Evolutionary conservation across 495 filamentous ascomycete species (phyloP).

Genomic region (Tricharina praecox): DNA sequence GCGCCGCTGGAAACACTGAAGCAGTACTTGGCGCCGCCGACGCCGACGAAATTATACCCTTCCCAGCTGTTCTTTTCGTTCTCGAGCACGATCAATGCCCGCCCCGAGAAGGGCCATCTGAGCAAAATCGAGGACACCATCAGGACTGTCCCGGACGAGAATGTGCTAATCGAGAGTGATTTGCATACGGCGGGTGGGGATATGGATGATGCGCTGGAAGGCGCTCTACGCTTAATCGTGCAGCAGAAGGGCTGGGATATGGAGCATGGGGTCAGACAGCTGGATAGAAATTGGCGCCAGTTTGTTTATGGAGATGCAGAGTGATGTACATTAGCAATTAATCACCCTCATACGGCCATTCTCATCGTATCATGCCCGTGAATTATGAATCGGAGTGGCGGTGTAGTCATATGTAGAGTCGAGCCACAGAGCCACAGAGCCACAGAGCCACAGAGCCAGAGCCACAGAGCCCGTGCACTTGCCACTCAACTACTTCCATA

Average conservation of each 20-base stretch:
- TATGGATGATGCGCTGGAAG: constrained; percentile 66
- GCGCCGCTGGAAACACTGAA: constrained; percentile 58
- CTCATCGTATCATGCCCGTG: no score
- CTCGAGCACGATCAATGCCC: constrained; percentile 66
- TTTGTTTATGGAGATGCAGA: constrained; percentile 38
- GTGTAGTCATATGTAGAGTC: no score
- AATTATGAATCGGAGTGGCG: no score
- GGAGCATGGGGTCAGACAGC: constrained; percentile 46
- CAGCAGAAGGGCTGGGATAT: constrained; percentile 61
- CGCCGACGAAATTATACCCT: constrained; percentile 37
- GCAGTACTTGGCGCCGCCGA: constrained; percentile 57
- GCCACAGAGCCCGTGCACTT: no score
- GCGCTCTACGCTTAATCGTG: constrained; percentile 56
- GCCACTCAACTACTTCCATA: no score
- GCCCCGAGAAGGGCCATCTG: constrained; percentile 30
- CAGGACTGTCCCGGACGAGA: constrained; percentile 54
- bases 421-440: no score
- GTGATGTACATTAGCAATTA: no score
- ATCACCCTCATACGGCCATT: no score
- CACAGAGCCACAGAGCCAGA: no score
- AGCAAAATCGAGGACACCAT: constrained; percentile 46
- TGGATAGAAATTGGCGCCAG: constrained; percentile 61
- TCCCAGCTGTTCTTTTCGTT: constrained; percentile 74
- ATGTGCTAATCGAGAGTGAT: constrained; percentile 77
- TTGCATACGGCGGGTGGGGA: constrained; percentile 63